These are phyloP conservation scores for Zalaria obscura DNA, from an alignment of 2,329 filamentous ascomycete species.

Conservation along the genomic window DNA sequence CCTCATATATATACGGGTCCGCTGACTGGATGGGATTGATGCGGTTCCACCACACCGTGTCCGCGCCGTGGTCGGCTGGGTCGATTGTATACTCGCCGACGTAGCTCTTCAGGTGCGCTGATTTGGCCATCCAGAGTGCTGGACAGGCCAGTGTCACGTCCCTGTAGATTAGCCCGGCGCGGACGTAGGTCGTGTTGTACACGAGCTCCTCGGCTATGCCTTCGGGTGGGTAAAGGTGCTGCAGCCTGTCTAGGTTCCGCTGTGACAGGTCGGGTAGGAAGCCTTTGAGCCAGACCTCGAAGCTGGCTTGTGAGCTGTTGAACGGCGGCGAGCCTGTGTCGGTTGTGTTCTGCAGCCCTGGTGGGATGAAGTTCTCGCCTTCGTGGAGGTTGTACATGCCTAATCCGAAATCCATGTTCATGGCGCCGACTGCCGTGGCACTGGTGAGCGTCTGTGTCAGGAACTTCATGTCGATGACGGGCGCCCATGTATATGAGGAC, in stretches of 20 bases:
- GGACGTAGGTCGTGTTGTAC: conserved; percentile 37
- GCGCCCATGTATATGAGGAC: conserved; percentile 44
- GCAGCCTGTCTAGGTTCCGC: conserved; percentile 24
- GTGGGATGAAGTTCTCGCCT: conserved; percentile 46
- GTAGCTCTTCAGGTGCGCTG: conserved; percentile 33
- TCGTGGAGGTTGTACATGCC: conserved; percentile 50
- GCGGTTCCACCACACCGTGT: conserved; percentile 46
- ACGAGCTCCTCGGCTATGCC: conserved; percentile 34
- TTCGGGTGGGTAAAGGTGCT: conserved; percentile 31
- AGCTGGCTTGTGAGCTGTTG: conserved; percentile 35
- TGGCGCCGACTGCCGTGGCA: conserved; percentile 20
- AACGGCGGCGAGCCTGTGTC: conserved; percentile 23
- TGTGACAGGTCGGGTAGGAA: conserved; percentile 36
- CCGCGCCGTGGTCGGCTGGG: conserved; percentile 45
- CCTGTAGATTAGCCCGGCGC: conserved; percentile 43
- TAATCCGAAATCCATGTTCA: conserved; percentile 35
- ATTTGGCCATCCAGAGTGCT: conserved; percentile 39
- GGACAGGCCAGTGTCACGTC: conserved; percentile 47
- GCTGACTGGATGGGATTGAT: conserved; percentile 38
- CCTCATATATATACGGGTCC: conserved; percentile 40
- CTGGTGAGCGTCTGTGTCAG: conserved; percentile 33
- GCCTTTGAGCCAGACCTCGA: conserved; percentile 38
- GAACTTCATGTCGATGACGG: conserved; percentile 44
- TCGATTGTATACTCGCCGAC: conserved; percentile 45
- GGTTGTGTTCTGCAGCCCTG: conserved; percentile 26